Evolutionary conservation across 495 filamentous ascomycete species (phyloP), one percentile per base, ranked within the genome.

Genomic region (Tuber microsphaerosporum): DNA sequence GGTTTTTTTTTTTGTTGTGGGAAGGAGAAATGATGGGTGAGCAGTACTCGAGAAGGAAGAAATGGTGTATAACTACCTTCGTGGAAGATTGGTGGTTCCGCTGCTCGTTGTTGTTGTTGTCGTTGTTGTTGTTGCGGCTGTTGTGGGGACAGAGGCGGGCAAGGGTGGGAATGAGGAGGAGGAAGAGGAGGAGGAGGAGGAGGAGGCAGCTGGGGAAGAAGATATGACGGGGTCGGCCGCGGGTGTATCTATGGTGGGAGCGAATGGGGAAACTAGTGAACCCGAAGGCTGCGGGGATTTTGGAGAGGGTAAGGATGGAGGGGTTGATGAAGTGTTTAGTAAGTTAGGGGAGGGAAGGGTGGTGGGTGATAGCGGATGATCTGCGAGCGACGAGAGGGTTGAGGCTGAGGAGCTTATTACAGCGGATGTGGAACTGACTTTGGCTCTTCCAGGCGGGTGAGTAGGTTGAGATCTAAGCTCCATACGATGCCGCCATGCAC

Each of bases 401-500:
- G 76, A 79, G 77, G 77, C 77, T 79, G 77, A 79, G 73, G 76
- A 77, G 77, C 77, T 77, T 79, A 73, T 77, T 71, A 42, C 73
- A 73, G 76, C 71, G 77, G 77, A 79, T 45, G 72, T 79, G 65
- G 77, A 76, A 71, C 72, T 79, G 76, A 79, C 73, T 79, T 79
- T 74, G 72, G 75, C 80, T 81, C 80, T 79, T 82, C 80, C 80
- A 79, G 76, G 73, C 79, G 74, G 71, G 79, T 79, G 80, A 74
- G 80, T 65, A 75, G 81, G 78, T 71, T 75, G 80, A 77, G 74
- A 77, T 82, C 76, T 82, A 82, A 76, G 80, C 77, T 82, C 81
- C 81, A 82, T 82, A 72, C 80, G 81, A 82, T 79, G 72, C 79
- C 80, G 81, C 81, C 81, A 82, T 82, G 77, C 77, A 79, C 77